These are phyloP conservation scores for Brassica carinata DNA, from an alignment of 345 rosid species.

Conservation along the genomic window DNA sequence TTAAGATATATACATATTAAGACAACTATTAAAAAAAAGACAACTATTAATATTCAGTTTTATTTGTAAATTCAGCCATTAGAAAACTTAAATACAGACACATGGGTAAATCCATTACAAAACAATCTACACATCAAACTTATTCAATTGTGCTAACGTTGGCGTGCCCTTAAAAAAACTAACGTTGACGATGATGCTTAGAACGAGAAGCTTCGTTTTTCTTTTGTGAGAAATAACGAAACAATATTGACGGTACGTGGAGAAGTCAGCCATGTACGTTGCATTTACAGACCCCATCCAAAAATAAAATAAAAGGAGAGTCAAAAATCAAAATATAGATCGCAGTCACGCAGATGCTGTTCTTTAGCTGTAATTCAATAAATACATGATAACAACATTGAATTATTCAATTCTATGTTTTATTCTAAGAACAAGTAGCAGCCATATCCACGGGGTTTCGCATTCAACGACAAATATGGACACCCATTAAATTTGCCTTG, in stretches of 20 bases:
- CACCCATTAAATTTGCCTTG: neutral
- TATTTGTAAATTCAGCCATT: neutral
- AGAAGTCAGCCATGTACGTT: slow-evolving; percentile 22
- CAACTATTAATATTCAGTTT: neutral
- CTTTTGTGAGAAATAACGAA: neutral
- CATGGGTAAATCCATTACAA: neutral
- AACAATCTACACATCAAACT: neutral
- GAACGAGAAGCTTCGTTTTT: slow-evolving; percentile 11
- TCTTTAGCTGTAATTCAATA: slow-evolving; percentile 10
- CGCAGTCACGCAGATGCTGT: neutral
- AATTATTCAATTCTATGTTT: neutral
- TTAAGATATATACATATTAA: neutral
- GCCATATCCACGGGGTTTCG: neutral
- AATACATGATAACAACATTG: neutral
- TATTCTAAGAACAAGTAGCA: neutral
- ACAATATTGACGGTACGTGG: slow-evolving; percentile 1
- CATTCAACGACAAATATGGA: slow-evolving; percentile 15
- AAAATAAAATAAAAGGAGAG: neutral
- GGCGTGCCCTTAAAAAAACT: too few relatives aligned
- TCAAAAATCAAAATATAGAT: neutral
- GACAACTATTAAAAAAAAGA: neutral
- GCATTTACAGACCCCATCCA: too few relatives aligned
- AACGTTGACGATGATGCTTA: neutral
- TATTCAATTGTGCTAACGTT: neutral
- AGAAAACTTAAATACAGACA: neutral